Evolutionary conservation across 176 grass and related monocot genomes (phyloP).

Genomic region (Secale cereale): DNA sequence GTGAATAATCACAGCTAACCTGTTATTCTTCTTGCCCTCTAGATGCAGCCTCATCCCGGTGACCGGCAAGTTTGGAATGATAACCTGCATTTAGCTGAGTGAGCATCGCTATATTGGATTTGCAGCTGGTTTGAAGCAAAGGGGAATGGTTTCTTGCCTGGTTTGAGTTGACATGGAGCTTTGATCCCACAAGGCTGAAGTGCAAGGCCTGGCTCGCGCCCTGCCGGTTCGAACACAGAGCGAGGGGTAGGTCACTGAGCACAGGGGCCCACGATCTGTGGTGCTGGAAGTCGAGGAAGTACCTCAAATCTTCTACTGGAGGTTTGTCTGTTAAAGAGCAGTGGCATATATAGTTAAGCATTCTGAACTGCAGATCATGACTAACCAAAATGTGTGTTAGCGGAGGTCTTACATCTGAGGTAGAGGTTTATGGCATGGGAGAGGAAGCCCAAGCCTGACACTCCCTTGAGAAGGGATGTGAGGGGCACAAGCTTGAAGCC

Average conservation of each 20-base stretch:
- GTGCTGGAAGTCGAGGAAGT: slow-evolving; percentile 92
- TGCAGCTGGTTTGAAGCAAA: background rate
- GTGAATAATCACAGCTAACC: slow-evolving; percentile 17
- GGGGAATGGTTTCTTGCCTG: slow-evolving; percentile 27
- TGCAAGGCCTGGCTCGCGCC: slow-evolving; percentile 41
- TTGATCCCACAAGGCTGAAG: slow-evolving; percentile 74
- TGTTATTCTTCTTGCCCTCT: slow-evolving; percentile 84
- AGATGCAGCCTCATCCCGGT: slow-evolving; percentile 89
- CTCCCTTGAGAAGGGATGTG: slow-evolving; percentile 73
- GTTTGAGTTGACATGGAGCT: slow-evolving; percentile 69
- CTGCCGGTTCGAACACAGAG: slow-evolving; percentile 53
- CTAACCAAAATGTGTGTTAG: background rate
- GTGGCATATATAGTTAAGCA: background rate
- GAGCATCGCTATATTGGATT: background rate
- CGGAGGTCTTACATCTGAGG: slow-evolving; percentile 66
- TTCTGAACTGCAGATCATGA: background rate
- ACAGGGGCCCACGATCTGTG: slow-evolving; percentile 71
- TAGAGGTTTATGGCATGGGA: slow-evolving; percentile 96
- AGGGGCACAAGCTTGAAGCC: slow-evolving; percentile 81
- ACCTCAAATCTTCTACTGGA: slow-evolving; percentile 51
- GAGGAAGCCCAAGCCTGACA: slow-evolving; percentile 63
- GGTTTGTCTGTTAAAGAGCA: slow-evolving; percentile 68
- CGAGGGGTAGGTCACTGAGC: slow-evolving; percentile 72
- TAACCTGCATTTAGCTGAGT: slow-evolving; percentile 59
- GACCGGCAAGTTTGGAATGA: slow-evolving; percentile 53